These are phyloP conservation scores for Syzygium aromaticum DNA, from an alignment of 345 rosid species.

Conservation along the genomic window DNA sequence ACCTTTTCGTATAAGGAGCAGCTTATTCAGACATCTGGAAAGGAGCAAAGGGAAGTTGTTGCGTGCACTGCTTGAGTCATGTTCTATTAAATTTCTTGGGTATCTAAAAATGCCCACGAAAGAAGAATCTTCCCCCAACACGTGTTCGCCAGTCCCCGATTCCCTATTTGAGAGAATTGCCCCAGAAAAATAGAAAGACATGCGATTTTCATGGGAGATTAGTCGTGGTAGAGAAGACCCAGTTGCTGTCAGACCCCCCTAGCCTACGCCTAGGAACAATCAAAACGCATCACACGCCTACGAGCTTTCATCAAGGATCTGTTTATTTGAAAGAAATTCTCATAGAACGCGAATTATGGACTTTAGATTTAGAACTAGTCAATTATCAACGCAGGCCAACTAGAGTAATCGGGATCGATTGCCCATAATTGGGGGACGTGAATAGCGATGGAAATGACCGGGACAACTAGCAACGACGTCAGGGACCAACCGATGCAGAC, in stretches of 20 bases:
- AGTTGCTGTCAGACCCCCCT: background rate
- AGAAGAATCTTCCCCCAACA: background rate
- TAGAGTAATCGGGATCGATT: background rate
- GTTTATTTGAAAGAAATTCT: background rate
- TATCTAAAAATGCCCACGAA: background rate
- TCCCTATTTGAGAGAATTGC: background rate
- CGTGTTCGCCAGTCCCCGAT: background rate
- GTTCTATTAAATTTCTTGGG: background rate
- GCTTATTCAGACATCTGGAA: background rate
- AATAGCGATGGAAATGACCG: background rate
- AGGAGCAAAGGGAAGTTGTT: background rate
- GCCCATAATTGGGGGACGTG: background rate
- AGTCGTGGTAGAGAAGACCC: background rate
- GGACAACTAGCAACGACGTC: no score
- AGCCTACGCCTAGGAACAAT: background rate
- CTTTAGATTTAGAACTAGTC: background rate
- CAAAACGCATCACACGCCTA: background rate
- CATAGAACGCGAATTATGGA: background rate
- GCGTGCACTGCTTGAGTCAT: background rate
- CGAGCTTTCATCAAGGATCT: background rate
- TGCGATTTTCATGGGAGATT: background rate
- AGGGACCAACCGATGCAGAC: background rate
- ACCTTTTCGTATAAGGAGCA: background rate
- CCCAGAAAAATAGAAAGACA: background rate
- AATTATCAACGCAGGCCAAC: background rate